Base-by-base conservation (phyloP, 345 rosid genomes). In the Pugionium dolabratum region DNA sequence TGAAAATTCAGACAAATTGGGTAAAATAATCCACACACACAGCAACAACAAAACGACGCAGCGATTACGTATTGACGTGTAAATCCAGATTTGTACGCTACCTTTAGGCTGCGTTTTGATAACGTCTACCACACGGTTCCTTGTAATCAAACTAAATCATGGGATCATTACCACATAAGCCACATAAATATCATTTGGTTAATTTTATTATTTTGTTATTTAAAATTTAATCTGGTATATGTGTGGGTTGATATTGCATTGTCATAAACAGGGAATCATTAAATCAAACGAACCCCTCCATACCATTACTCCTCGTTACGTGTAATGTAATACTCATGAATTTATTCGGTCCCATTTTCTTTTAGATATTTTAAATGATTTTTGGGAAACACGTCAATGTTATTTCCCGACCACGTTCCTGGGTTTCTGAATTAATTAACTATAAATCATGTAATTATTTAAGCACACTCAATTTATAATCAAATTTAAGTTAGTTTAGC, bases 321-420 rank as follows among this genome's bases (percentile, higher is more conserved):
- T 68, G 58, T 57, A 67, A 57, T 29, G 36, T 41, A 68, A 59
- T 40, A 49, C 36, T n/a, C 43, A 26, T 41, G 36, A 49, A 25
- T 49, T 58, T 49, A 49, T 49, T 59, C 25, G 59, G 59, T 49
- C 58, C 65, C 59, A 65, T 68, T 59, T 49, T 51, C 50, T 49
- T 56, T 35, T 44, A 4, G 11, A 33, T 68, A 58, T 58, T 4
- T 68, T 48, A 49, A 58, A 58, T 68, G 42, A 68, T 40, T 58
- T 49, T 40, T 58, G n/a, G 72, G 72, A 58, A 58, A 58, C 62
- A 40, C 50, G 31, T 35, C 0, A n/a, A n/a, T 10, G 5, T 55
- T 55, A 29, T 9, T 37, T n/a, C 18, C 49, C 47, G 26, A 67
- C 47, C 63, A 45, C 44, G 32, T 34, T 66, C 54, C 42, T 34